Evolutionary conservation across 306 rosid genomes (phyloP).

Genomic region (Sechiopsis laciniata): DNA sequence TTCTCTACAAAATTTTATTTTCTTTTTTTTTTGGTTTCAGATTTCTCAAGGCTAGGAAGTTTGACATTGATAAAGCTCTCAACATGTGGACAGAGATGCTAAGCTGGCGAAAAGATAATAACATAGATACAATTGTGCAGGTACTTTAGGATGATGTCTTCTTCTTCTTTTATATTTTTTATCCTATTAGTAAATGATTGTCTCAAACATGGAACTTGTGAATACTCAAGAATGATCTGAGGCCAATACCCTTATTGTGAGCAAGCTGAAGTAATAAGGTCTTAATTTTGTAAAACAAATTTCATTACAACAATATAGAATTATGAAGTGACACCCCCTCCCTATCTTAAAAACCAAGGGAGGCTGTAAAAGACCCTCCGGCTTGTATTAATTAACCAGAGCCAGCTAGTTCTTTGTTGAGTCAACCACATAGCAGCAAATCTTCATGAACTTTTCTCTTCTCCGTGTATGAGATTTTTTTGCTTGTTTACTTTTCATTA

Average conservation of each 20-base stretch:
- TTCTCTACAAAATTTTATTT: constrained; percentile 11
- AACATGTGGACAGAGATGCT: constrained; percentile 96
- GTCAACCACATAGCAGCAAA: not conserved
- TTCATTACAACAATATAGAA: not conserved
- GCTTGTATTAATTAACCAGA: not conserved
- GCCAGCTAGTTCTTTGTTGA: not conserved
- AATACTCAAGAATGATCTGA: constrained; percentile 22
- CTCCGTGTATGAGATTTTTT: constrained; percentile 1
- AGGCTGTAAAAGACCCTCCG: not conserved
- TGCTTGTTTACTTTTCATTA: constrained; percentile 20
- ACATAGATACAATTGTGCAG: constrained; percentile 68
- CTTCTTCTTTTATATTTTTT: not conserved
- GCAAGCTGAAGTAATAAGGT: constrained; percentile 23
- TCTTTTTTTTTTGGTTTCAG: constrained; percentile 40
- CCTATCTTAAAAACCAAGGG: constrained; percentile 11
- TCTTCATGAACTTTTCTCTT: constrained; percentile 14
- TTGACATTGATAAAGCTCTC: constrained; percentile 73
- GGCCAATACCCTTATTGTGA: constrained; percentile 17
- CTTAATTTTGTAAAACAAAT: not conserved
- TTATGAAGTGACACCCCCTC: not conserved
- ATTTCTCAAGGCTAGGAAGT: constrained; percentile 87
- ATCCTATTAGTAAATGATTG: not conserved
- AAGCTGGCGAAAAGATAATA: constrained; percentile 71
- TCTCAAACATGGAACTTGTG: constrained; percentile 6
- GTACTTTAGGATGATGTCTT: constrained; percentile 31